Percentiles rank a stretch among this genome's conserved stretches.
phyloP scores from a whole-genome alignment of 768 basidiomycete genomes.

The Trametopsis cervina region DNA sequence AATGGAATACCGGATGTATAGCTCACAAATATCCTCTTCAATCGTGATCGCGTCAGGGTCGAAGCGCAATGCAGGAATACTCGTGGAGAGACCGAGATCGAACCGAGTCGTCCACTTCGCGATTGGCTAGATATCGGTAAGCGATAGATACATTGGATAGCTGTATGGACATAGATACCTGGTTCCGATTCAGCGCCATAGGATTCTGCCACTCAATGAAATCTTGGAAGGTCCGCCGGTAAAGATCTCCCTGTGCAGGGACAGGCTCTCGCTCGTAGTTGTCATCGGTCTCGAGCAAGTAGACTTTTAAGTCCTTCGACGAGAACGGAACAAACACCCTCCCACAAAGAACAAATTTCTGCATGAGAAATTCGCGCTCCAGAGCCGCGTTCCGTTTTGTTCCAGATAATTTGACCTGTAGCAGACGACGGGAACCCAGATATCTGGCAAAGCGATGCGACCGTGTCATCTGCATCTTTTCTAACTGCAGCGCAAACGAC shows the following conservation, averaged over 20 bases:
- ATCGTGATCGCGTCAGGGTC: conserved; percentile 39
- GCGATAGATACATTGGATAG: background rate
- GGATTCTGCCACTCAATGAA: conserved; percentile 68
- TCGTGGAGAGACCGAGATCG: conserved; percentile 60
- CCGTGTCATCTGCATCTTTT: conserved; percentile 47
- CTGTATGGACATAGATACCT: conserved; percentile 35
- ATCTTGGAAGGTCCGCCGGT: conserved; percentile 35
- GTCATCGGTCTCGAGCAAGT: conserved; percentile 53
- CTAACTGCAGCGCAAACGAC: conserved; percentile 38
- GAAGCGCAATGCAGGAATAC: conserved; percentile 52
- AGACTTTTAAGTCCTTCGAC: conserved; percentile 55
- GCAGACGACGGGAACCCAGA: conserved; percentile 55
- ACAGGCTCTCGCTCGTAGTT: conserved; percentile 35
- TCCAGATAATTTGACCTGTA: conserved; percentile 47
- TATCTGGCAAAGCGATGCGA: conserved; percentile 63
- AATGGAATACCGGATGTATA: background rate
- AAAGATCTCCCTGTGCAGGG: conserved; percentile 38
- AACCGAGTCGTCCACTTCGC: conserved; percentile 63
- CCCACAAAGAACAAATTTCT: conserved; percentile 58
- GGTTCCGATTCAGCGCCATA: conserved; percentile 38
- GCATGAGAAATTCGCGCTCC: conserved; percentile 31
- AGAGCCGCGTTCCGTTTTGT: conserved; percentile 23
- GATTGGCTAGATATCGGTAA: conserved; percentile 38
- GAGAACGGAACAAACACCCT: conserved; percentile 56
- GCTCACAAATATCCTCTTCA: conserved; percentile 46